A percentile compares a stretch with the other conserved stretches of the same genome.
Conservation (phyloP, 108 stramenopile genomes). For the Conticribra weissflogii region DNA sequence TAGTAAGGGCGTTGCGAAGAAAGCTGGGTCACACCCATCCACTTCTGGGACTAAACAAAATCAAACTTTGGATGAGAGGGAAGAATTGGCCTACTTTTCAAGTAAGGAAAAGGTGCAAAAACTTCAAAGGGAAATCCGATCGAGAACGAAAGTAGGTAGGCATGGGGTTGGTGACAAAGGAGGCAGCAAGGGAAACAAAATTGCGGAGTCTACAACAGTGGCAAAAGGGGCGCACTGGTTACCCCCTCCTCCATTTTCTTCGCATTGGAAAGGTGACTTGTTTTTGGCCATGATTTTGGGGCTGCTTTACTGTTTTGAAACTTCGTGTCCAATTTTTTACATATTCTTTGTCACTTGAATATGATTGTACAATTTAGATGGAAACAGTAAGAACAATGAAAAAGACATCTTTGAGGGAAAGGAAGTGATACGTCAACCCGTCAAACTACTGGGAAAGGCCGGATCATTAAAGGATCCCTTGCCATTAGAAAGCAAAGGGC, state of each 20-base stretch:
- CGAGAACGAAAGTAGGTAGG: neutral
- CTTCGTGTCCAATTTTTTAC: no score
- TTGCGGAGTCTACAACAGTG: neutral
- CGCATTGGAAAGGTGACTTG: conserved; percentile 10
- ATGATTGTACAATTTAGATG: no score
- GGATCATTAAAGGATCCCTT: conserved; percentile 50
- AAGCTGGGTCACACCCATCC: no score
- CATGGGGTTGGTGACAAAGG: neutral
- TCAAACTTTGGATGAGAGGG: conserved; percentile 36
- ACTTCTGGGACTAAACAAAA: no score
- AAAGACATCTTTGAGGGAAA: conserved; percentile 3
- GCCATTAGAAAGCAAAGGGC: conserved; percentile 39
- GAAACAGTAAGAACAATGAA: neutral
- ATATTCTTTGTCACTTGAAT: no score
- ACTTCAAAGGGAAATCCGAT: conserved; percentile 13
- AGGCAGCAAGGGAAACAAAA: neutral
- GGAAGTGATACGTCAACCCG: conserved; percentile 43
- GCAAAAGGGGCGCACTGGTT: conserved; percentile 32
- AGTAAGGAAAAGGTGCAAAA: conserved; percentile 15
- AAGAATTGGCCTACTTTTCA: conserved; percentile 35
- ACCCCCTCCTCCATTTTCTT: conserved; percentile 54
- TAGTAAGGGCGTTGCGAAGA: no score
- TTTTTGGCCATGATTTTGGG: no score
- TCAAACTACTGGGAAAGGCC: conserved; percentile 57
- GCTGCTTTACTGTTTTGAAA: no score